Conservation (phyloP, 805 yeast species). For the Schwanniomyces pseudopolymorphus region DNA sequence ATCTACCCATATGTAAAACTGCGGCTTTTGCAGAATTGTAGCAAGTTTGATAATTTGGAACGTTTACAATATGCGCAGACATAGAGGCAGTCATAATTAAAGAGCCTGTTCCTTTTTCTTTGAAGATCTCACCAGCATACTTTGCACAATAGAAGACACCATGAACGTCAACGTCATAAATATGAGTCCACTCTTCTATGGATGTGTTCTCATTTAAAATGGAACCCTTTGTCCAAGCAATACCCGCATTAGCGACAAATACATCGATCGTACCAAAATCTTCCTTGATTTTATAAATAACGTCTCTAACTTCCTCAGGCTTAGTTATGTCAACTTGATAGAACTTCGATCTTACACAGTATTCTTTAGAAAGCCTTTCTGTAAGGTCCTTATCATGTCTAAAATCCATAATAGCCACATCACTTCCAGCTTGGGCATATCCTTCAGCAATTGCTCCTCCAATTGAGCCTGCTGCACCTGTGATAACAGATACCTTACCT, state of each 20-base stretch:
- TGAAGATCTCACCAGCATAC: slow-evolving; percentile 39
- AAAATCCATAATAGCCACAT: slow-evolving; percentile 53
- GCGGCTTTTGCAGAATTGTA: slow-evolving; percentile 50
- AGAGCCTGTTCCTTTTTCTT: slow-evolving; percentile 40
- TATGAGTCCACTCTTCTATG: slow-evolving; percentile 30
- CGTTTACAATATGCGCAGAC: slow-evolving; percentile 47
- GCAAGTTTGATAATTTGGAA: slow-evolving; percentile 46
- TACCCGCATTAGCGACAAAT: slow-evolving; percentile 89
- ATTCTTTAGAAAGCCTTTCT: slow-evolving; percentile 52
- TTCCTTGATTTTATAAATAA: slow-evolving; percentile 50
- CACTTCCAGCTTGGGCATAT: slow-evolving; percentile 85
- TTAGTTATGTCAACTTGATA: slow-evolving; percentile 60
- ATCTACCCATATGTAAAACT: slow-evolving; percentile 40
- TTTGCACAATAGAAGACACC: slow-evolving; percentile 47
- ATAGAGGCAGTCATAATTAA: slow-evolving; percentile 46
- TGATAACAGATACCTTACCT: slow-evolving; percentile 79
- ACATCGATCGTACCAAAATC: slow-evolving; percentile 83
- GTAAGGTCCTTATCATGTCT: slow-evolving; percentile 62
- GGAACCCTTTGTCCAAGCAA: slow-evolving; percentile 74
- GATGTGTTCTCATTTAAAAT: slow-evolving; percentile 35
- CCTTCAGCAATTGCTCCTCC: slow-evolving; percentile 83
- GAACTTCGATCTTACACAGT: slow-evolving; percentile 62
- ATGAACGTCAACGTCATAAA: slow-evolving; percentile 40
- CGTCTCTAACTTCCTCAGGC: slow-evolving; percentile 46
- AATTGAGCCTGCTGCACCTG: slow-evolving; percentile 83